These are phyloP conservation scores for Oryza rufipogon DNA, from an alignment of 176 grass and related monocot species.

Conservation along the genomic window DNA sequence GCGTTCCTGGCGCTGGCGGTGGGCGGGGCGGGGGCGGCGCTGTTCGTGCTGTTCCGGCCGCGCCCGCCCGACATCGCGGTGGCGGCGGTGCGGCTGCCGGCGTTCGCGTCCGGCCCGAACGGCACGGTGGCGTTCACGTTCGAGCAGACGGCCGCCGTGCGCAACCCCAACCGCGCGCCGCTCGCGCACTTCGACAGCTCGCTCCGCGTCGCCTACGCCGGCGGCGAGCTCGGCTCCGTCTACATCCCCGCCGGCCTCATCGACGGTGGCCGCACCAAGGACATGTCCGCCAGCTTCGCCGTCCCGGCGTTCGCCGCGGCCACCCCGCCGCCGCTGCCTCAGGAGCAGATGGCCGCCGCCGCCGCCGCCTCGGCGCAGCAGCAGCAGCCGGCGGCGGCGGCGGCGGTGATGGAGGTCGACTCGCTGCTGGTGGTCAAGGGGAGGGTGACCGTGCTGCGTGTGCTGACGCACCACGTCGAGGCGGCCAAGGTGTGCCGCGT, in stretches of 20 bases:
- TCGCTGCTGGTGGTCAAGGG: constrained; percentile 82
- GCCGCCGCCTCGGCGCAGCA: background rate
- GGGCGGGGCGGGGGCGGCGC: constrained; percentile 30
- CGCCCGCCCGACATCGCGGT: constrained; percentile 65
- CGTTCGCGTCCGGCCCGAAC: constrained; percentile 58
- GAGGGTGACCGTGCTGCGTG: constrained; percentile 61
- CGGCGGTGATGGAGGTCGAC: constrained; percentile 66
- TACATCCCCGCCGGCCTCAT: constrained; percentile 94
- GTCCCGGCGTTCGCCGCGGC: constrained; percentile 67
- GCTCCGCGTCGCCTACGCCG: constrained; percentile 74
- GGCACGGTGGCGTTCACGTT: constrained; percentile 81
- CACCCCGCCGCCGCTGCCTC: background rate
- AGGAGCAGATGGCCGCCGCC: background rate
- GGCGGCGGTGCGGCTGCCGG: constrained; percentile 57
- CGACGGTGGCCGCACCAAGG: constrained; percentile 60
- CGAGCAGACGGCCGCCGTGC: constrained; percentile 67
- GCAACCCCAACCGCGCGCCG: constrained; percentile 82
- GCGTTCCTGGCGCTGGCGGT: constrained; percentile 60
- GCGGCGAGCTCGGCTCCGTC: constrained; percentile 68
- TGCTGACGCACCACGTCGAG: constrained; percentile 85
- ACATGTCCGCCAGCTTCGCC: constrained; percentile 71
- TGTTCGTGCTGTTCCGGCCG: constrained; percentile 78
- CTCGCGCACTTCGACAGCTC: constrained; percentile 92
- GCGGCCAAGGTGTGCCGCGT: constrained; percentile 68
- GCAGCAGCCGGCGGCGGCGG: constrained; percentile 7